Evolutionary conservation across 768 basidiomycete genomes (phyloP).

Genomic region (Tylopilus cervinicoccineus): DNA sequence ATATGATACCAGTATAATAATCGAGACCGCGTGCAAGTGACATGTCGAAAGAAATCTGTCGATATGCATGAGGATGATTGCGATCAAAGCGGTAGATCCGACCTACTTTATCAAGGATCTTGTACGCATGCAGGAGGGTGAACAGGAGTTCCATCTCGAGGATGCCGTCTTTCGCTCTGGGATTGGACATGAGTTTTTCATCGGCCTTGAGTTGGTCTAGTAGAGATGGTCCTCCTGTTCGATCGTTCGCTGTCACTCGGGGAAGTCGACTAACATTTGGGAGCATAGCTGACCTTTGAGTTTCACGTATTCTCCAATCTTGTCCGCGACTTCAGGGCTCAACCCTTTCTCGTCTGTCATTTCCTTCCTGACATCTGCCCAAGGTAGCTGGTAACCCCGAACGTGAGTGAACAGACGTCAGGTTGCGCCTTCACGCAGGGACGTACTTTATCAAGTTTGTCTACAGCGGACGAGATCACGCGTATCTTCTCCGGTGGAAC

Average conservation of each 20-base stretch:
- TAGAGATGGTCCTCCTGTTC: slow-evolving; percentile 70
- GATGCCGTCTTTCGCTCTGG: slow-evolving; percentile 75
- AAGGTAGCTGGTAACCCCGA: slow-evolving; percentile 54
- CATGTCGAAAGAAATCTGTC: slow-evolving; percentile 90
- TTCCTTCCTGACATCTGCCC: slow-evolving; percentile 90
- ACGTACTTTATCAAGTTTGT: slow-evolving; percentile 93
- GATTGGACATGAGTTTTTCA: slow-evolving; percentile 58
- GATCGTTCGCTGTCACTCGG: background rate
- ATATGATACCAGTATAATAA: slow-evolving; percentile 98
- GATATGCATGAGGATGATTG: background rate
- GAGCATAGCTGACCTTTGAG: slow-evolving; percentile 65
- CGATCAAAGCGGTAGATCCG: background rate
- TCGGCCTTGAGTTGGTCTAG: slow-evolving; percentile 69
- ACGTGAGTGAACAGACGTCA: background rate
- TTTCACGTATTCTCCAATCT: slow-evolving; percentile 96
- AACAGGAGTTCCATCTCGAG: slow-evolving; percentile 86
- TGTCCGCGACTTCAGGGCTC: slow-evolving; percentile 75
- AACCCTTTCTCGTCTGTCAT: slow-evolving; percentile 97
- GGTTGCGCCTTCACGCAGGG: background rate
- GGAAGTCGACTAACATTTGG: background rate
- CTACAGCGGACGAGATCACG: slow-evolving; percentile 92
- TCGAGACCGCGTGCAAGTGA: slow-evolving; percentile 97
- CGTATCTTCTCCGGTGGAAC: slow-evolving; percentile 88
- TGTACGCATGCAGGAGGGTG: slow-evolving; percentile 75
- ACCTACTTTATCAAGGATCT: slow-evolving; percentile 69